Evolutionary conservation across 2,329 filamentous ascomycete genomes (phyloP), one percentile per base, ranked within the genome.

Genomic region (Tricladium varicosporioides): DNA sequence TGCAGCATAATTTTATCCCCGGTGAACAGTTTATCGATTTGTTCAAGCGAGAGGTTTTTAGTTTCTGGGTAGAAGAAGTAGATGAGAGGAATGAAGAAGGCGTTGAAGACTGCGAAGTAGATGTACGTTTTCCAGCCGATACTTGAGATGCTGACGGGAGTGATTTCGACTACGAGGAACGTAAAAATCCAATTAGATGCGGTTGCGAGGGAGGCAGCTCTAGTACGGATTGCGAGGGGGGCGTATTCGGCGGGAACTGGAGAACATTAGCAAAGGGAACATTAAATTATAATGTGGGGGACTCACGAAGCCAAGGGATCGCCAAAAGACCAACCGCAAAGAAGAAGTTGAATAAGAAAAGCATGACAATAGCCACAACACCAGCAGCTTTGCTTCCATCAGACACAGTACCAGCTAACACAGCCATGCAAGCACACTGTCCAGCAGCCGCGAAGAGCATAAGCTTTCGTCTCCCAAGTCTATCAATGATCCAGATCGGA

Each of bases 311-410:
- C 45, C 45, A 48, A n/a, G 45, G 45, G 70, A 84, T 80, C 9
- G 79, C 79, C 56, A 83, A 74, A 78, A 79, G 83, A 19, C 78
- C 78, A 56, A 78, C 72, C 31, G 79, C 80, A 64, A 85, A 85
- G 72, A 80, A 82, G 1, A 80, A 79, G 65, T 80, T 82, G 71
- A 84, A 84, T 15, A 82, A 74, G 65, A 85, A 85, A 36, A 86
- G 72, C 61, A 84, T 83, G 1, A 67, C 72, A 1, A 72, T 68
- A 0, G 74, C 73, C 7, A 67, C 74, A 13, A 72, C 72, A 8
- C 72, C 73, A 0, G 73, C 68, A 0, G 66, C 57, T 19, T 68
- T 63, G 1, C 16, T 31, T 10, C 45, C 45, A 7, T 19, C 27
- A 19, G 16, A 11, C 8, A 71, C 63, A 5, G 69, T 66, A 10